Evolutionary conservation across 441 rosid species (phyloP).

Genomic region (Brassica balearica): DNA sequence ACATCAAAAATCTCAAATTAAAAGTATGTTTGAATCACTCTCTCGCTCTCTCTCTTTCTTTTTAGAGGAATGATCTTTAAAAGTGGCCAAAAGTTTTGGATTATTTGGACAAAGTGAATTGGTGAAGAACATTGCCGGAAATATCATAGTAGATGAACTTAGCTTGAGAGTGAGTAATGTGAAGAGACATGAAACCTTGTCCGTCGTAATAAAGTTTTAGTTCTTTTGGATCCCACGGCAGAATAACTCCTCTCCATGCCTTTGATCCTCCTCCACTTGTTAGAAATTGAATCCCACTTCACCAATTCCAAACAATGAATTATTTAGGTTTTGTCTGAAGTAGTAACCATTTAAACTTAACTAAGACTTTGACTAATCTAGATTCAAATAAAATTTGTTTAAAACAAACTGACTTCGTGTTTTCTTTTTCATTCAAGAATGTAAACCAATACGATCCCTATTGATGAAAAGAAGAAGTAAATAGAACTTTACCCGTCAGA

Average conservation of each 20-base stretch:
- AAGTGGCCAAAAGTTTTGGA: constrained; percentile 21
- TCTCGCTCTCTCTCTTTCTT: not conserved
- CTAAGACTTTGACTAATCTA: not conserved
- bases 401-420: not conserved
- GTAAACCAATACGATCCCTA: not conserved
- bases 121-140: constrained; percentile 61
- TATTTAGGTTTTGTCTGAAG: not conserved
- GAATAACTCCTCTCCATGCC: constrained; percentile 69
- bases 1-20: not conserved
- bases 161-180: constrained; percentile 43
- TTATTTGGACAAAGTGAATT: constrained; percentile 40
- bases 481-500: constrained; percentile 44
- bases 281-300: constrained; percentile 61
- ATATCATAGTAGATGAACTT: constrained; percentile 55
- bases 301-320: not conserved
- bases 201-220: constrained; percentile 68
- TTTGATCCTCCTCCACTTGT: constrained; percentile 85
- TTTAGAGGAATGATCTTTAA: not conserved
- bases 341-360: not conserved
- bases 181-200: constrained; percentile 76
- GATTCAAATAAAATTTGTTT: not conserved
- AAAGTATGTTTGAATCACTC: not conserved
- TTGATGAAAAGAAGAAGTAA: not conserved
- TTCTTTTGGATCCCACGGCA: constrained; percentile 47
- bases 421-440: not conserved